Evolutionary conservation across 1,139 yeast species (phyloP).

Genomic region (Meyerozyma smithsonii): DNA sequence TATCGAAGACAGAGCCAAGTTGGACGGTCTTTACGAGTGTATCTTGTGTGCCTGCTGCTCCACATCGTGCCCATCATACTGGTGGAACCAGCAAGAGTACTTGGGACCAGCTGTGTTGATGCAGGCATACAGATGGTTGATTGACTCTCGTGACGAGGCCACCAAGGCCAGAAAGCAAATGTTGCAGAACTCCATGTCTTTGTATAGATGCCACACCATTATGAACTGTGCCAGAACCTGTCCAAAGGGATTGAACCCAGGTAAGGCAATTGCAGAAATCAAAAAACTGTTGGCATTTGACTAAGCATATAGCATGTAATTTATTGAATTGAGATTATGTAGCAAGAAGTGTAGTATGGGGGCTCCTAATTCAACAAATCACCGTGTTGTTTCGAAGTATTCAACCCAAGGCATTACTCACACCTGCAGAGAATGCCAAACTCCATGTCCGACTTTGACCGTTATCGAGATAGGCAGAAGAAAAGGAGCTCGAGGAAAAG

Average conservation of each 20-base stretch:
- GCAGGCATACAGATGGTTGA: conserved; percentile 99
- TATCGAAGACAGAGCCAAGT: conserved; percentile 89
- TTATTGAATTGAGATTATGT: conserved; percentile 1
- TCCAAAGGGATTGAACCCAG: conserved; percentile 99
- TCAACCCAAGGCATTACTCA: conserved; percentile 9
- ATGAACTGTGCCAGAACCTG: conserved; percentile 98
- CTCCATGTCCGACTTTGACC: conserved; percentile 94
- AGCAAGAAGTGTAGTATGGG: too few species aligned
- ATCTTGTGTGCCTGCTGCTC: conserved; percentile 98
- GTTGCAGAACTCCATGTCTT: conserved; percentile 95
- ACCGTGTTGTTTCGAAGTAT: neutral
- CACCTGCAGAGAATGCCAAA: conserved; percentile 49
- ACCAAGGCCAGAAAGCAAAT: conserved; percentile 73
- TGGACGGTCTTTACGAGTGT: conserved; percentile 97
- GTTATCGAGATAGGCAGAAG: conserved; percentile 59
- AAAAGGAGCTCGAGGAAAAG: conserved; percentile 53
- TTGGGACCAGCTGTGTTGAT: conserved; percentile 97
- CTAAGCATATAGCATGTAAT: conserved; percentile 22
- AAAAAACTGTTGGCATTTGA: conserved; percentile 88
- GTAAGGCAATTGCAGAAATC: conserved; percentile 94
- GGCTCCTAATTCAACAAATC: too few species aligned
- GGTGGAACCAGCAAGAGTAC: conserved; percentile 99
- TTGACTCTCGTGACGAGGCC: conserved; percentile 95
- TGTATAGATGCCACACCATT: conserved; percentile 98
- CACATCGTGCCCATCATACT: conserved; percentile 97